These are phyloP conservation scores for Penicillium angulare DNA, from an alignment of 495 filamentous ascomycete species.

Conservation along the genomic window DNA sequence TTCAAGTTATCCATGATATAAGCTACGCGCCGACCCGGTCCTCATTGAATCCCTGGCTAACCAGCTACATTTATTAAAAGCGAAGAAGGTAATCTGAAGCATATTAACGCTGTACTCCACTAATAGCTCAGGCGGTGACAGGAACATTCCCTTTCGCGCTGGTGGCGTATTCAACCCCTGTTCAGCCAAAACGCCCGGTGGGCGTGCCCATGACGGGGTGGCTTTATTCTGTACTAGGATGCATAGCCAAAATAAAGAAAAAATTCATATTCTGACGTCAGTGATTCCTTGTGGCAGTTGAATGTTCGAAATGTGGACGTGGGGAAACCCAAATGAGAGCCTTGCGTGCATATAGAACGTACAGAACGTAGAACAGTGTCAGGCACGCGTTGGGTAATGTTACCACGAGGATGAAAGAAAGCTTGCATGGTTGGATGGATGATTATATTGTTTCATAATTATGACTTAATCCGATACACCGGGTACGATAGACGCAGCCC, in stretches of 20 bases:
- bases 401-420: neutral
- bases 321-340: neutral
- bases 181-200: neutral
- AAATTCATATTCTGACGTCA: too few relatives aligned
- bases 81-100: too few relatives aligned
- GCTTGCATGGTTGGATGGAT: too few relatives aligned
- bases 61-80: too few relatives aligned
- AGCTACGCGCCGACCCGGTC: too few relatives aligned
- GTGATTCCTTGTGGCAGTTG: too few relatives aligned
- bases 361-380: neutral
- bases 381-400: neutral
- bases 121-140: neutral
- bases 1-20: too few relatives aligned
- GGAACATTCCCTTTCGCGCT: neutral
- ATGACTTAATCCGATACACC: neutral
- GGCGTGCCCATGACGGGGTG: conserved; percentile 6
- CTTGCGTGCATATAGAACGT: neutral
- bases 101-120: too few relatives aligned
- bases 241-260: too few relatives aligned
- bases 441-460: neutral
- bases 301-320: neutral
- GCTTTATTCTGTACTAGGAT: too few relatives aligned
- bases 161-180: conserved; percentile 6
- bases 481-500: too few relatives aligned
- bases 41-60: too few relatives aligned